Evolutionary conservation across 306 rosid genomes (phyloP).

Genomic region (Senna tora): DNA sequence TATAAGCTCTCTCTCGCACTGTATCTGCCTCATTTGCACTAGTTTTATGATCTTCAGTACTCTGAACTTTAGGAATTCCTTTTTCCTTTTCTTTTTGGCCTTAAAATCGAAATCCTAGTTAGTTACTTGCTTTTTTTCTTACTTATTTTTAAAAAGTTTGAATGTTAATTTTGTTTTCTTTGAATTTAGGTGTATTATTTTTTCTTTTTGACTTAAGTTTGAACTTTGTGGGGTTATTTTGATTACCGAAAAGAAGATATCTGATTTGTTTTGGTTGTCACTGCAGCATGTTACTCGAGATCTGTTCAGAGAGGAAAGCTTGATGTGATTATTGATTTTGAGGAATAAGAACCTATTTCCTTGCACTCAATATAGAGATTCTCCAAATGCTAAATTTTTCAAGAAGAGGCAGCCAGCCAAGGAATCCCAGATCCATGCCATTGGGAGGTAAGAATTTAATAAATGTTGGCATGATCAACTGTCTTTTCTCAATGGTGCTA

Average conservation of each 20-base stretch:
- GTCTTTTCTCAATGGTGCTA: neutral
- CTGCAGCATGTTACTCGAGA: slow-evolving; percentile 49
- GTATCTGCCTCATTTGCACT: slow-evolving; percentile 5
- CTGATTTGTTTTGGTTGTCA: slow-evolving; percentile 41
- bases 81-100: neutral
- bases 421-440: slow-evolving; percentile 64
- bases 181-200: slow-evolving; percentile 9
- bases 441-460: slow-evolving; percentile 69
- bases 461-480: neutral
- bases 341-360: slow-evolving; percentile 39
- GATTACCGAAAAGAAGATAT: slow-evolving; percentile 8
- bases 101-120: slow-evolving; percentile 21
- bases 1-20: slow-evolving; percentile 30
- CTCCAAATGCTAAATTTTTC: slow-evolving; percentile 69
- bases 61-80: slow-evolving; percentile 20
- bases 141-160: slow-evolving; percentile 1
- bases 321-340: slow-evolving; percentile 46
- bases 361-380: slow-evolving; percentile 30
- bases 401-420: slow-evolving; percentile 71
- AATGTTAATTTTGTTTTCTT: neutral
- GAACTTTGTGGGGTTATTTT: slow-evolving; percentile 15
- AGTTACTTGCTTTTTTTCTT: slow-evolving; percentile 11
- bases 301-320: slow-evolving; percentile 38
- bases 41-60: neutral
- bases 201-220: slow-evolving; percentile 11